Evolutionary conservation across 768 basidiomycete genomes (phyloP).

Genomic region (Glaciozyma martinii): DNA sequence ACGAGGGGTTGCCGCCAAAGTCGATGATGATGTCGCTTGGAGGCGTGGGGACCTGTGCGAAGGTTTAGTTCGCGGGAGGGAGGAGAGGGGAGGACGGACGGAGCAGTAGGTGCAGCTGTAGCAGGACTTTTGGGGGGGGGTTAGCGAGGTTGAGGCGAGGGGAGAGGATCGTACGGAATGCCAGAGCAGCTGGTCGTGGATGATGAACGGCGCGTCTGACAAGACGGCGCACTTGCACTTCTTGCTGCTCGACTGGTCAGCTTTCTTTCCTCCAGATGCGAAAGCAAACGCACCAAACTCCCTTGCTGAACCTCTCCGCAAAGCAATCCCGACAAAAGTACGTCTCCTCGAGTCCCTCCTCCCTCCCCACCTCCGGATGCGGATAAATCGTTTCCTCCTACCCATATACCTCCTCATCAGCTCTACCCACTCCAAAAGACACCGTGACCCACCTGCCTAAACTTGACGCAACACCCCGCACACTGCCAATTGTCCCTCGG

Average conservation of each 20-base stretch:
- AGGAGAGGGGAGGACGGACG: background rate
- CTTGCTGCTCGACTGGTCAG: constrained; percentile 1
- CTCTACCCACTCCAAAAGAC: background rate
- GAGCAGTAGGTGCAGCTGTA: constrained; percentile 22
- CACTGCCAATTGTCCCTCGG: constrained; percentile 20
- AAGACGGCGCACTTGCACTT: constrained; percentile 22
- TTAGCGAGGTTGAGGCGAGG: background rate
- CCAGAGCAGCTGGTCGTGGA: constrained; percentile 16
- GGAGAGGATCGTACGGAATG: constrained; percentile 1
- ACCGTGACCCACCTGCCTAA: constrained; percentile 12
- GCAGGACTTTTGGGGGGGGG: constrained; percentile 7
- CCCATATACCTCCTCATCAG: too few species aligned
- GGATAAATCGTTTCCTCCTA: constrained; percentile 29
- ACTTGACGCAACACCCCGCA: constrained; percentile 4
- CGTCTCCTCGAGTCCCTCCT: background rate
- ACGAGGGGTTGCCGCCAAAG: constrained; percentile 12
- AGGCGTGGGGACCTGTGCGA: background rate
- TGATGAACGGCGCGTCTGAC: constrained; percentile 18
- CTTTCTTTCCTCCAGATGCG: too few species aligned
- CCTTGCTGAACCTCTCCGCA: constrained; percentile 17
- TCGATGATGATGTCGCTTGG: constrained; percentile 14
- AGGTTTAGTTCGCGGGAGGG: background rate
- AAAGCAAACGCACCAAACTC: constrained; percentile 10
- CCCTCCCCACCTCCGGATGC: constrained; percentile 14
- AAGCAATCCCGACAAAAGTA: constrained; percentile 27